Conservation (phyloP, 2,329 filamentous ascomycete species). For the Stagonosporopsis vannaccii region DNA sequence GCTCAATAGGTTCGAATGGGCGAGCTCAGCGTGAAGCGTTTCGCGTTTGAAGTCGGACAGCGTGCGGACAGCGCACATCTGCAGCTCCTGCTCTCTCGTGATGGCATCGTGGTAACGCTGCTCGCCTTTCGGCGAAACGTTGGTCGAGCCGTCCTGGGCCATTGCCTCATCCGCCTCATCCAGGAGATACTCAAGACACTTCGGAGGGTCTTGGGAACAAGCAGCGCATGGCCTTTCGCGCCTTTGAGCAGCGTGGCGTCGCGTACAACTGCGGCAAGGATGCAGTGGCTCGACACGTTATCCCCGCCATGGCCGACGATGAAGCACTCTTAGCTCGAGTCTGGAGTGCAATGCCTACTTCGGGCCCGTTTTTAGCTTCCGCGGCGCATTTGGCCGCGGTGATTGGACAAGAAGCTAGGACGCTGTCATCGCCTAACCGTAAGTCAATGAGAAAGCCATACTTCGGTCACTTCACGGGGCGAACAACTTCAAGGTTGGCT, state of each 20-base stretch:
- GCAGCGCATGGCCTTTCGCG: conserved; percentile 3
- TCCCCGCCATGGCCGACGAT: conserved; percentile 2
- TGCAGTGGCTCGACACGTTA: background rate
- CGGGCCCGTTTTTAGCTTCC: conserved; percentile 11
- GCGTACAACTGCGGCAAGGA: background rate
- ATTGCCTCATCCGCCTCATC: conserved; percentile 15
- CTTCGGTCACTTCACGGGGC: too few species aligned
- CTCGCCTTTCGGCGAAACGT: background rate
- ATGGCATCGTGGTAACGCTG: conserved; percentile 18
- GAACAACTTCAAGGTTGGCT: too few species aligned
- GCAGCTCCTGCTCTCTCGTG: conserved; percentile 10
- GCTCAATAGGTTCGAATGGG: conserved; percentile 26
- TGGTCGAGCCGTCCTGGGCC: conserved; percentile 1
- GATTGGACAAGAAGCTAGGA: background rate
- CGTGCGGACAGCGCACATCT: conserved; percentile 15
- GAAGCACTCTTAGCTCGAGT: conserved; percentile 3
- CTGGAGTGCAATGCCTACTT: conserved; percentile 4
- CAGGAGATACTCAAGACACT: background rate
- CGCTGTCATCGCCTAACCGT: background rate
- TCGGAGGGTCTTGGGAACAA: background rate
- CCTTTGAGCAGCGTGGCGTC: background rate
- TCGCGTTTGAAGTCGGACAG: conserved; percentile 16
- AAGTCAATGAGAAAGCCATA: too few species aligned
- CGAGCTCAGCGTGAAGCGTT: conserved; percentile 10
- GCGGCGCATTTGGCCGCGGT: background rate